Evolutionary conservation across 495 filamentous ascomycete genomes (phyloP).

Genomic region (Xylaria acuta): DNA sequence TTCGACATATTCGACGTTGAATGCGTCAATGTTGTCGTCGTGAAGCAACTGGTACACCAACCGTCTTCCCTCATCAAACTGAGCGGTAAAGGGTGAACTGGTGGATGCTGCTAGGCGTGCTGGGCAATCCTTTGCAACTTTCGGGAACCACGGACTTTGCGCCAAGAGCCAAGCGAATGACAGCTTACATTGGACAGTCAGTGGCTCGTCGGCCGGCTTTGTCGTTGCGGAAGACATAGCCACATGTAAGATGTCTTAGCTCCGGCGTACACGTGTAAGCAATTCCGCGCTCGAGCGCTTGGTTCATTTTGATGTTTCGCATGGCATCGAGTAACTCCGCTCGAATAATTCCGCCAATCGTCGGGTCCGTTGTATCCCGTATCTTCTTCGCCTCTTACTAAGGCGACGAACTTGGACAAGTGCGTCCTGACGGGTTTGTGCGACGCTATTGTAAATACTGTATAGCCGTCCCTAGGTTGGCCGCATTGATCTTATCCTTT

Average conservation of each 20-base stretch:
- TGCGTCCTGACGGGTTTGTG: background rate
- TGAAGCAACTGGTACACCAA: background rate
- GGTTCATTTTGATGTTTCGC: background rate
- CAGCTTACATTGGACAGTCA: constrained; percentile 20
- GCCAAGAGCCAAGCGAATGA: constrained; percentile 14
- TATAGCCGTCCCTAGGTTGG: background rate
- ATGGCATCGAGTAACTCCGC: background rate
- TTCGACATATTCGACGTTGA: constrained; percentile 5
- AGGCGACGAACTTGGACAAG: constrained; percentile 1
- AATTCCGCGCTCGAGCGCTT: background rate
- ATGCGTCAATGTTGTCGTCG: background rate
- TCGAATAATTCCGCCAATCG: constrained; percentile 1
- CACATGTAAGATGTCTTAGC: background rate
- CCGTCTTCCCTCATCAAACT: background rate
- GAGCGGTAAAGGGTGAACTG: background rate
- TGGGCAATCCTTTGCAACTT: constrained; percentile 14
- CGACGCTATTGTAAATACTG: background rate
- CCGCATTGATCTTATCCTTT: background rate
- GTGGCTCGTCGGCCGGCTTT: background rate
- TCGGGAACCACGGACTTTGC: background rate
- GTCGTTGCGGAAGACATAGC: constrained; percentile 1
- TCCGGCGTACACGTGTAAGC: background rate
- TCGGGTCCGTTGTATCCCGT: background rate
- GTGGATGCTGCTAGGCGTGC: constrained; percentile 7
- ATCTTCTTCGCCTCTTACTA: background rate